phyloP scores from a whole-genome alignment of 2,329 filamentous ascomycete genomes.

The Fusarium liriodendri region DNA sequence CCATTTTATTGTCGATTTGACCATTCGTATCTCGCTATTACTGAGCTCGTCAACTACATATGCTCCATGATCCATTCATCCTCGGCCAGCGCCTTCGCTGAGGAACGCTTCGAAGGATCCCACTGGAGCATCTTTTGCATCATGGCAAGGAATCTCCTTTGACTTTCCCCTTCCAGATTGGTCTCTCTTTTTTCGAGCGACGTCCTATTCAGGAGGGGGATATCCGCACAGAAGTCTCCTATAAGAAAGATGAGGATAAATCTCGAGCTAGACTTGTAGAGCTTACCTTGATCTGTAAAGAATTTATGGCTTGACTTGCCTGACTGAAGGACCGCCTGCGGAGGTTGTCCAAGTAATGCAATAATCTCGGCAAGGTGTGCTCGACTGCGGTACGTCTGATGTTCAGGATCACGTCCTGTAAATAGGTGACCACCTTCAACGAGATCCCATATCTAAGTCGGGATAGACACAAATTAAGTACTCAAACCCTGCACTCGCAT shows the following conservation, averaged over 20 bases:
- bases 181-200: slow-evolving; percentile 52
- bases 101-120: slow-evolving; percentile 45
- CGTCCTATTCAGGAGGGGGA: slow-evolving; percentile 33
- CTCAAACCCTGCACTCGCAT: not conserved
- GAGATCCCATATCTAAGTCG: slow-evolving; percentile 59
- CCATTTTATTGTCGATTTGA: not conserved
- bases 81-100: slow-evolving; percentile 44
- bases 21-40: not conserved
- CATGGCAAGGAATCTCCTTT: slow-evolving; percentile 47
- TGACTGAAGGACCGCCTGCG: slow-evolving; percentile 47
- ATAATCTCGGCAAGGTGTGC: slow-evolving; percentile 63
- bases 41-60: slow-evolving; percentile 2
- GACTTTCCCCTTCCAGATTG: slow-evolving; percentile 47
- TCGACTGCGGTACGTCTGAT: slow-evolving; percentile 53
- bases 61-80: slow-evolving; percentile 46
- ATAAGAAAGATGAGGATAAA: not conserved
- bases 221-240: slow-evolving; percentile 44
- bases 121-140: slow-evolving; percentile 54
- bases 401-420: slow-evolving; percentile 51
- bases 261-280: not conserved
- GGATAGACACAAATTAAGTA: not conserved
- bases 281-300: slow-evolving; percentile 51
- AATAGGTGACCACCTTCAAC: slow-evolving; percentile 60
- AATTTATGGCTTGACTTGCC: slow-evolving; percentile 50
- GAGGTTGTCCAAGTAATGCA: slow-evolving; percentile 56